phyloP scores from a whole-genome alignment of 2,329 filamentous ascomycete species.

The Alternaria angustiovoidea region DNA sequence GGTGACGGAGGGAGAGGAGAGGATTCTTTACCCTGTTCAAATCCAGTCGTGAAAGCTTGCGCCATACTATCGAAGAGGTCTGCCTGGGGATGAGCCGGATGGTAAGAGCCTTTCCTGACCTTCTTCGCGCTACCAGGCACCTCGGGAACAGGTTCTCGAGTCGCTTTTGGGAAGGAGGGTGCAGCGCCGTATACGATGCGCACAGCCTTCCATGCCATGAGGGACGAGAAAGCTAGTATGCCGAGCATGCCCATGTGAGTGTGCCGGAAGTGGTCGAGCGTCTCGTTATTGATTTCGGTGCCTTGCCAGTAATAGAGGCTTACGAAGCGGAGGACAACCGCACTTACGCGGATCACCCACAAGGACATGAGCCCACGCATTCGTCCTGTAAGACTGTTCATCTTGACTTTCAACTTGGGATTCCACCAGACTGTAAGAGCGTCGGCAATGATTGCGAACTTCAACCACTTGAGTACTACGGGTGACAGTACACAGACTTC shows the following conservation, averaged over 20 bases:
- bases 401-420: constrained; percentile 69
- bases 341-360: constrained; percentile 70
- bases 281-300: constrained; percentile 25
- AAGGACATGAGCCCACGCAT: constrained; percentile 69
- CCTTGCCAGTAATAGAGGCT: constrained; percentile 44
- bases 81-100: constrained; percentile 34
- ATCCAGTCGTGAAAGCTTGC: constrained; percentile 50
- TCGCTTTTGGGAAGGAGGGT: constrained; percentile 33
- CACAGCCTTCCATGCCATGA: constrained; percentile 61
- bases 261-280: constrained; percentile 50
- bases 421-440: constrained; percentile 72
- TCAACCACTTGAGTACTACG: constrained; percentile 24
- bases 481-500: constrained; percentile 40
- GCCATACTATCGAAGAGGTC: constrained; percentile 47
- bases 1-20: constrained; percentile 44
- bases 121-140: constrained; percentile 28
- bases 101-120: constrained; percentile 34
- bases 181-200: constrained; percentile 60
- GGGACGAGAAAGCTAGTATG: constrained; percentile 35
- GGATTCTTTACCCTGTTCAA: constrained; percentile 40
- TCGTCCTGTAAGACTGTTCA: constrained; percentile 61
- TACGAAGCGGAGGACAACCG: constrained; percentile 64
- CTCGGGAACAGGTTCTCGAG: constrained; percentile 37
- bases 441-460: constrained; percentile 57
- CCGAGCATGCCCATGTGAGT: constrained; percentile 65